These are phyloP conservation scores for Euphorbia tirucalli DNA, from an alignment of 345 rosid species.

Conservation along the genomic window DNA sequence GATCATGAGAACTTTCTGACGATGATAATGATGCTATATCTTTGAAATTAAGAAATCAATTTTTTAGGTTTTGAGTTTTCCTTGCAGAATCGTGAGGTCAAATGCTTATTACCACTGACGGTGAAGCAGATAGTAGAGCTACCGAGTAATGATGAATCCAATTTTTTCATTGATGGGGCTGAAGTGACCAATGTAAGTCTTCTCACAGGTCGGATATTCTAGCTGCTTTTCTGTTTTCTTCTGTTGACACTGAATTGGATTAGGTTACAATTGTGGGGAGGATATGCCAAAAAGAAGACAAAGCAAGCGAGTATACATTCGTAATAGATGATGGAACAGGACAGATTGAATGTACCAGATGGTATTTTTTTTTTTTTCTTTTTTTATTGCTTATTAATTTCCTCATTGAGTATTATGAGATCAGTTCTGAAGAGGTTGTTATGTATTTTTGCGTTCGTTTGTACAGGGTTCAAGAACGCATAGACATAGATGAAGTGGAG, in stretches of 20 bases:
- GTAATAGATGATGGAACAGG: conserved; percentile 84
- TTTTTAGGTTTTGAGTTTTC: neutral
- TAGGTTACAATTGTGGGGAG: conserved; percentile 54
- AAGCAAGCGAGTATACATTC: conserved; percentile 64
- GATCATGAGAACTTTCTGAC: neutral
- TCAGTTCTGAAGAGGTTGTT: conserved; percentile 7
- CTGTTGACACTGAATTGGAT: neutral
- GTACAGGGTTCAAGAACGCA: conserved; percentile 73
- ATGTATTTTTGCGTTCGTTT: conserved; percentile 19
- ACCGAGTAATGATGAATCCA: conserved; percentile 32
- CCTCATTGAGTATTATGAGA: no score
- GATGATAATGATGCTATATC: neutral
- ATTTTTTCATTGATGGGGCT: conserved; percentile 27
- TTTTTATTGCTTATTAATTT: no score
- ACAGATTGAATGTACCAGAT: conserved; percentile 73
- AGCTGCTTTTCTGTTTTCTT: no score
- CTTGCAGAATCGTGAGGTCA: conserved; percentile 29
- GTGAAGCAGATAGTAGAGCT: conserved; percentile 32
- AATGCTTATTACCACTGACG: conserved; percentile 29
- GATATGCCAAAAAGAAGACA: conserved; percentile 64
- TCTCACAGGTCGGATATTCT: no score
- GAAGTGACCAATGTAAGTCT: conserved; percentile 28
- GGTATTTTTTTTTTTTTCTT: conserved; percentile 34
- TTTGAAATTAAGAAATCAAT: neutral
- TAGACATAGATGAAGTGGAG: conserved; percentile 72